These are phyloP conservation scores for Aleurites moluccanus DNA, from an alignment of 441 rosid genomes.

Conservation along the genomic window DNA sequence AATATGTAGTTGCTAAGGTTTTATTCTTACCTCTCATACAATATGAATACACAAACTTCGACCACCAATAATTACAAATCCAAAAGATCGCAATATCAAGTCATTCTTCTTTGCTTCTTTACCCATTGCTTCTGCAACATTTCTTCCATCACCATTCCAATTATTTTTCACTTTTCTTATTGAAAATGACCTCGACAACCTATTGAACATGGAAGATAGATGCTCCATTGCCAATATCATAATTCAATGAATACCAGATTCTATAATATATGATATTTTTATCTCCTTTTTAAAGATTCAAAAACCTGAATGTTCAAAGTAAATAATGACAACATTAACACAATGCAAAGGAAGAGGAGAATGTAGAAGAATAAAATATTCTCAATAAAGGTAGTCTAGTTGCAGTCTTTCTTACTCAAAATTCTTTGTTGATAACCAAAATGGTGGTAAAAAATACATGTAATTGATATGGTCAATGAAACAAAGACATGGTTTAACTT, in stretches of 20 bases:
- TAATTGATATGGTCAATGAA: slow-evolving; percentile 20
- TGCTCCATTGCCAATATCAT: slow-evolving; percentile 53
- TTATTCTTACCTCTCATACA: slow-evolving; percentile 79
- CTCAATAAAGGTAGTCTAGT: slow-evolving; percentile 26
- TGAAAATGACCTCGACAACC: slow-evolving; percentile 57
- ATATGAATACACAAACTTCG: slow-evolving; percentile 83
- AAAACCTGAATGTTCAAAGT: slow-evolving; percentile 28
- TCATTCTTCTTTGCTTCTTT: slow-evolving; percentile 82
- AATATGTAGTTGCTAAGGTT: neutral
- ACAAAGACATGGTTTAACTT: slow-evolving; percentile 44
- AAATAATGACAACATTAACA: slow-evolving; percentile 19
- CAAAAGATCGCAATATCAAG: slow-evolving; percentile 66
- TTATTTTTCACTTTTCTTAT: slow-evolving; percentile 45
- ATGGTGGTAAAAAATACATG: slow-evolving; percentile 28
- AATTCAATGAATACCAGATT: slow-evolving; percentile 9
- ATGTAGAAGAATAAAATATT: slow-evolving; percentile 28
- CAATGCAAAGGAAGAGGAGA: slow-evolving; percentile 10
- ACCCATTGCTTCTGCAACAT: slow-evolving; percentile 64
- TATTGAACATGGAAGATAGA: slow-evolving; percentile 78
- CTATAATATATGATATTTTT: neutral
- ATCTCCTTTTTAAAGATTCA: slow-evolving; percentile 27
- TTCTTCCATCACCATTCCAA: slow-evolving; percentile 50
- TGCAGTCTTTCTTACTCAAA: slow-evolving; percentile 20
- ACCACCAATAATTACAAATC: slow-evolving; percentile 55
- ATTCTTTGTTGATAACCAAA: slow-evolving; percentile 34